These are phyloP conservation scores for Sarocladiaceae sp. DNA, from an alignment of 2,329 filamentous ascomycete species.

Conservation along the genomic window DNA sequence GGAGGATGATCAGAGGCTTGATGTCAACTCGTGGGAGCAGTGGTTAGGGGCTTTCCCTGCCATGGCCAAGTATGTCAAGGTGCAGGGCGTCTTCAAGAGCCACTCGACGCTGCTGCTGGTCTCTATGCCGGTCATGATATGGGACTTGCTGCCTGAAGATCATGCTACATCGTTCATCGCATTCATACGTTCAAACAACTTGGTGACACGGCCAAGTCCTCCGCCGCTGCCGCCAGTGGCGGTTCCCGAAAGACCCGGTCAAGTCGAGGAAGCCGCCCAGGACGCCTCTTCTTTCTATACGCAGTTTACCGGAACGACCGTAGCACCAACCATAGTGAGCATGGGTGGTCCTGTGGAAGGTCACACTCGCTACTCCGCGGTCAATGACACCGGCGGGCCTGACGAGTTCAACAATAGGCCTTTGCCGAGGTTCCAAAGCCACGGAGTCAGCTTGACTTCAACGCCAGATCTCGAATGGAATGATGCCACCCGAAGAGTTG, in stretches of 20 bases:
- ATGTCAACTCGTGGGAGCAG: conserved; percentile 53
- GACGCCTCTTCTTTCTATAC: conserved; percentile 25
- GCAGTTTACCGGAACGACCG: conserved; percentile 26
- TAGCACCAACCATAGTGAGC: conserved; percentile 24
- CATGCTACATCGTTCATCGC: conserved; percentile 51
- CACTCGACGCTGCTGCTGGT: conserved; percentile 52
- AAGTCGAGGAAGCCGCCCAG: conserved; percentile 14
- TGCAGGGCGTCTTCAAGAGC: conserved; percentile 56
- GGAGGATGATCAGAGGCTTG: conserved; percentile 49
- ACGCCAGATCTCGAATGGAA: too few species aligned
- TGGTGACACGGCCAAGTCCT: conserved; percentile 29
- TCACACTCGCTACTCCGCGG: too few species aligned
- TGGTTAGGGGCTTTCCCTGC: conserved; percentile 52
- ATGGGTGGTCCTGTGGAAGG: too few species aligned
- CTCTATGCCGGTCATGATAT: conserved; percentile 53
- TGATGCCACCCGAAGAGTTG: too few species aligned
- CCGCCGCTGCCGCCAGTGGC: conserved; percentile 17
- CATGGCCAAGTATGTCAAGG: conserved; percentile 53
- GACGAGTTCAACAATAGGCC: too few species aligned
- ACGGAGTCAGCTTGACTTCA: too few species aligned
- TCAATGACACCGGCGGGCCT: too few species aligned
- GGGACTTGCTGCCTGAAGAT: conserved; percentile 53
- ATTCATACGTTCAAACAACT: conserved; percentile 53
- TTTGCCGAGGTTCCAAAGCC: too few species aligned
- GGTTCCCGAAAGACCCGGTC: conserved; percentile 17